A percentile compares a stretch with the other conserved stretches of the same genome.
phyloP scores from a whole-genome alignment of 2,329 filamentous ascomycete species.

The Penicillium sp. region DNA sequence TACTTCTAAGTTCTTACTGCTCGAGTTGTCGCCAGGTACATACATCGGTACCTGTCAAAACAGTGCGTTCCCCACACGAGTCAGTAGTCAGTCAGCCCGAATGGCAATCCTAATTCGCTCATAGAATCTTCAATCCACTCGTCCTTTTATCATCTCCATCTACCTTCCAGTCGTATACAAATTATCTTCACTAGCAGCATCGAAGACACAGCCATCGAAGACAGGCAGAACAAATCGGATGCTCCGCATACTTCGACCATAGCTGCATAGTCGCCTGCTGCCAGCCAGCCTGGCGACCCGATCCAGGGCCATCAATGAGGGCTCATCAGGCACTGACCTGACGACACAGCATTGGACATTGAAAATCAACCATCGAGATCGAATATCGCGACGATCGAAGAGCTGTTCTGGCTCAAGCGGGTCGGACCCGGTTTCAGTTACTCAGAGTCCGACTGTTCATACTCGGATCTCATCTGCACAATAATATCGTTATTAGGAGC shows the following conservation, averaged over 20 bases:
- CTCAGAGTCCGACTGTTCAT: no score
- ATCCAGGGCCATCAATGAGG: slow-evolving; percentile 2
- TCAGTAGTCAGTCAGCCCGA: no score
- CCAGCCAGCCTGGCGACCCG: not conserved
- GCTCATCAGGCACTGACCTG: not conserved
- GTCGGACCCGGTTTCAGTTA: no score
- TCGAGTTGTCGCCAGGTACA: no score
- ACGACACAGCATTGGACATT: no score
- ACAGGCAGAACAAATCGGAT: not conserved
- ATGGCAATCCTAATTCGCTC: no score
- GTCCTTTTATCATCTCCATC: no score
- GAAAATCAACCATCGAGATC: not conserved
- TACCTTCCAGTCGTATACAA: not conserved
- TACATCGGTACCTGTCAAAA: no score
- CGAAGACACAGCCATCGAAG: not conserved
- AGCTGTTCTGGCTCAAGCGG: not conserved
- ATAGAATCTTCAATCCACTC: not conserved
- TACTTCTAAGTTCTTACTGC: no score
- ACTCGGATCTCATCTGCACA: no score
- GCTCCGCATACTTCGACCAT: not conserved
- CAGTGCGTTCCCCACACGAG: no score
- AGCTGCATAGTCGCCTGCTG: not conserved
- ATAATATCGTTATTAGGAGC: no score
- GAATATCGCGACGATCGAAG: not conserved
- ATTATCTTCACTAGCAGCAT: not conserved